These are phyloP conservation scores for Clausena lansium DNA, from an alignment of 345 rosid species.

Conservation along the genomic window DNA sequence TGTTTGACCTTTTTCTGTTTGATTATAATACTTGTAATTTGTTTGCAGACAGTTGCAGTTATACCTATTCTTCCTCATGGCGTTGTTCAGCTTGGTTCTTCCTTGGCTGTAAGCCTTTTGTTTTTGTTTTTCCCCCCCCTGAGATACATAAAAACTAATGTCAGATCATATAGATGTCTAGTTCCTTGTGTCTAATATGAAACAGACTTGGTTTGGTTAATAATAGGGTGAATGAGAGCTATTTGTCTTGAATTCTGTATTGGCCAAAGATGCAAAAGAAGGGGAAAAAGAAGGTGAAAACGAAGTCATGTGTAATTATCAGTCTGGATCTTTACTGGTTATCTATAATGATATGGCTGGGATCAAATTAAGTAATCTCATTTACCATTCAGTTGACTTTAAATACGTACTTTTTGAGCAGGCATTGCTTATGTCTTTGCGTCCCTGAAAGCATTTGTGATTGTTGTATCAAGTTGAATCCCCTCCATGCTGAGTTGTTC, in stretches of 20 bases:
- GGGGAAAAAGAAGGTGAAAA: neutral
- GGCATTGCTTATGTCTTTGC: neutral
- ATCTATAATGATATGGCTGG: neutral
- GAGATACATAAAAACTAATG: neutral
- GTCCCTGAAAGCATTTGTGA: neutral
- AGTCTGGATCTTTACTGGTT: neutral
- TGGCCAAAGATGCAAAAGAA: neutral
- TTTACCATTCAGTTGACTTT: neutral
- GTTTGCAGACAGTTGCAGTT: constrained; percentile 74
- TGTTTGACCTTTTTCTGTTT: constrained; percentile 5
- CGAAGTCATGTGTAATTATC: neutral
- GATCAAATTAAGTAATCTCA: constrained; percentile 1
- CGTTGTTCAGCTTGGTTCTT: constrained; percentile 90
- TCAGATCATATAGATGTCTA: neutral
- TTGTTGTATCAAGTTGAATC: neutral
- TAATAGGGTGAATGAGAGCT: neutral
- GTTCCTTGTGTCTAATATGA: neutral
- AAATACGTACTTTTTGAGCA: neutral
- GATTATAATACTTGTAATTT: constrained; percentile 9
- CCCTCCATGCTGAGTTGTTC: neutral
- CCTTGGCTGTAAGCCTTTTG: constrained; percentile 53
- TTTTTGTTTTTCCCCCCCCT: neutral
- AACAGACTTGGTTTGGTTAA: constrained; percentile 4
- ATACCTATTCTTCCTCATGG: constrained; percentile 84
- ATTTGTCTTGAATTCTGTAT: neutral